Base-by-base conservation (phyloP, 371 early-diverging fungal genomes). In the Mucor circinelloides region DNA sequence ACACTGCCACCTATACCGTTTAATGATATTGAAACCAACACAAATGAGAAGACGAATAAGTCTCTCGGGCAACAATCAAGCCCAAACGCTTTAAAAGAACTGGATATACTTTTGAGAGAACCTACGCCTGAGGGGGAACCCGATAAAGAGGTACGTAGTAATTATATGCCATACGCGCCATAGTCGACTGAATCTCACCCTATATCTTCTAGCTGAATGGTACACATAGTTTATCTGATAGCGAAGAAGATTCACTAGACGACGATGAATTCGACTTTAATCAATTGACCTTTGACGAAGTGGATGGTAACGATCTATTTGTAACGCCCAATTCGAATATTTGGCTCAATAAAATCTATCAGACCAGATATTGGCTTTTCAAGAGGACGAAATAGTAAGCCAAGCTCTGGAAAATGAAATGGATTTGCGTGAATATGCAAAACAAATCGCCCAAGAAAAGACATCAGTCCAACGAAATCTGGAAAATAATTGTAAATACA, bases 351-450 rank as follows among this genome's bases (percentile, higher is more conserved):
- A 15, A 32, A 31, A 27, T 60, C 30, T 30, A 8, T 21, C 56
- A 87, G 87, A 87, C 55, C 81, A 84, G 31, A 83, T 90, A 32
- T 83, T 85, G 23, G 90, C 88, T 36, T 85, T 89, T 31, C 87
- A 93, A 54, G 92, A 93, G 72, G 94, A 95, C 72, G 90, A 86
- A 56, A 85, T 93, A 55, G 92, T 96, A 40, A 85, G 85, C 57
- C 84, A 91, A 44, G 92, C 93, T 3, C 79, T 96, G 36, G 88
- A 88, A 31, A 92, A 91, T 70, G 94, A 94, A 30, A 86, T 93
- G 76, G 95, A 95, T 77, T 82, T 97, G 62, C 85, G 94, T n/a
- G 92, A 93, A 70, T 93, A 95, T 77, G 91, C 94, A 15, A 87
- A 78, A 58, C 84, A 92, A 46, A 87, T 96, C 21, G 91, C 91